phyloP scores from a whole-genome alignment of 2,329 filamentous ascomycete species.

The Colletotrichum tanaceti region DNA sequence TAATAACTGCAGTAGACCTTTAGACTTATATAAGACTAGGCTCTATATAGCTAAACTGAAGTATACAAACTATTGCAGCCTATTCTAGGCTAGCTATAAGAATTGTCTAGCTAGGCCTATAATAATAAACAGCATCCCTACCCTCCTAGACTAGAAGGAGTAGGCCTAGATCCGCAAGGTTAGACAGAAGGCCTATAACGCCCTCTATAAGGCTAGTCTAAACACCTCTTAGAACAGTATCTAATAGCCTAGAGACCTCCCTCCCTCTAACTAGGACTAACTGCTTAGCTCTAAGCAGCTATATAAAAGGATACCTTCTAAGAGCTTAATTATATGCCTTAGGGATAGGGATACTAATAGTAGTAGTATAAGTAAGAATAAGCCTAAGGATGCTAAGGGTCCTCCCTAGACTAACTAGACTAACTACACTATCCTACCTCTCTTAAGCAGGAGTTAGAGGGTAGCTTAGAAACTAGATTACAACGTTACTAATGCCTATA shows the following conservation, averaged over 20 bases:
- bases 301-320: background rate
- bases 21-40: background rate
- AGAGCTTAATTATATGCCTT: background rate
- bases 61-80: background rate
- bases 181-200: background rate
- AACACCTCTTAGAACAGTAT: background rate
- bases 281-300: background rate
- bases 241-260: background rate
- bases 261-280: background rate
- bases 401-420: too few species aligned
- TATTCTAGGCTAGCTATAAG: constrained; percentile 1
- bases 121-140: background rate
- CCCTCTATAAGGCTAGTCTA: background rate
- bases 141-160: constrained; percentile 2
- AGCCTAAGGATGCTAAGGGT: background rate
- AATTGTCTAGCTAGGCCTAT: background rate
- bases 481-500: constrained; percentile 14
- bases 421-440: background rate
- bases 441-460: constrained; percentile 1
- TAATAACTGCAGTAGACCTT: constrained; percentile 1
- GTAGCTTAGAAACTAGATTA: constrained; percentile 18
- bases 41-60: background rate
- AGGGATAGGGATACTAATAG: background rate
- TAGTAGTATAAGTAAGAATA: background rate
- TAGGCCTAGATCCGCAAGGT: background rate